A percentile compares a stretch with the other conserved stretches of the same genome.
Evolutionary conservation across 176 grass and related monocot genomes (phyloP).

Genomic region (Cenchrus fungigraminus): DNA sequence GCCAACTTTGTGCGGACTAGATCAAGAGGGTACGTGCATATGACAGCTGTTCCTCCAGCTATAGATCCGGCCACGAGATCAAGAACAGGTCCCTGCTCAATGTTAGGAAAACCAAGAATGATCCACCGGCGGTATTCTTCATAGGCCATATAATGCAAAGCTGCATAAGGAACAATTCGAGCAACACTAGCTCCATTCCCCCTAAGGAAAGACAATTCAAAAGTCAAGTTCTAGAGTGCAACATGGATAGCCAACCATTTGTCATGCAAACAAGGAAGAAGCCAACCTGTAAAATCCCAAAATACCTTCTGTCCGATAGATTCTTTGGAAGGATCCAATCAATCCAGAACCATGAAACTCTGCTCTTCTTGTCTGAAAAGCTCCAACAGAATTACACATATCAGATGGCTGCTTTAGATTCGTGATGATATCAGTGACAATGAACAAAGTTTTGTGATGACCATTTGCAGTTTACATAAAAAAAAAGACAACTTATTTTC

Average conservation of each 20-base stretch:
- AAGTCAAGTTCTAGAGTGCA: slow-evolving; percentile 28
- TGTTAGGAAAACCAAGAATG: slow-evolving; percentile 81
- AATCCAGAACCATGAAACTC: slow-evolving; percentile 86
- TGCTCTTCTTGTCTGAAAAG: slow-evolving; percentile 82
- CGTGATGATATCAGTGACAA: neutral
- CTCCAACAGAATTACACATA: slow-evolving; percentile 26
- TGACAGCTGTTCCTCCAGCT: slow-evolving; percentile 92
- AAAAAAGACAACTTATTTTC: no score
- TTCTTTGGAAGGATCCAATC: slow-evolving; percentile 79
- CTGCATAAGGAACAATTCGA: slow-evolving; percentile 94
- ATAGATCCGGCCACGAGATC: slow-evolving; percentile 81
- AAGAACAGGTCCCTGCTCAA: slow-evolving; percentile 84
- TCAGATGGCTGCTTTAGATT: neutral
- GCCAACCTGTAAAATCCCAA: slow-evolving; percentile 94
- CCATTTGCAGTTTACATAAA: neutral
- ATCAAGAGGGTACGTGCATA: slow-evolving; percentile 97
- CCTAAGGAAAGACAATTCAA: slow-evolving; percentile 48
- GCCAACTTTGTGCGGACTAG: slow-evolving; percentile 91
- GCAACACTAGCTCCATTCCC: slow-evolving; percentile 97
- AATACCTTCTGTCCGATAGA: slow-evolving; percentile 83
- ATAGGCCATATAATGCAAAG: slow-evolving; percentile 99
- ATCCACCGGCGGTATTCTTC: slow-evolving; percentile 97
- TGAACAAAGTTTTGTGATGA: neutral
- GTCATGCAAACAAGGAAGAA: slow-evolving; percentile 18
- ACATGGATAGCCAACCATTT: slow-evolving; percentile 9